A percentile compares a stretch with the other conserved stretches of the same genome.
Evolutionary conservation across 495 filamentous ascomycete genomes (phyloP).

Genomic region (Xylaria intraflava): DNA sequence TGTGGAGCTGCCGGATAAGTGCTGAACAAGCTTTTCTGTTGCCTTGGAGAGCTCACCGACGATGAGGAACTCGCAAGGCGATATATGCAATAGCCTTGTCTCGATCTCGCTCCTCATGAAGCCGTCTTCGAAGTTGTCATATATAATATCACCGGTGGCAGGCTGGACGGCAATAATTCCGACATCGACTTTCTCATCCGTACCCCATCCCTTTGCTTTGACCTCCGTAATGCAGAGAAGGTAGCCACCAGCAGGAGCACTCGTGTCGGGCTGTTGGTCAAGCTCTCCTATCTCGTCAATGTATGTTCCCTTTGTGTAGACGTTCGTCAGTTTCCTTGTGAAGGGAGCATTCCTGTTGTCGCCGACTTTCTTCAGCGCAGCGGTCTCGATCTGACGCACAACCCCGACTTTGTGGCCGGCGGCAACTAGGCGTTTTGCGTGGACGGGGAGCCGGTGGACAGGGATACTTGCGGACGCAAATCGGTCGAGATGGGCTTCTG

Average conservation of each 20-base stretch:
- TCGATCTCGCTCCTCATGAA: conserved; percentile 98
- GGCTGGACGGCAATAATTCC: conserved; percentile 94
- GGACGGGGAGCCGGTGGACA: conserved; percentile 84
- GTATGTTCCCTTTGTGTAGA: conserved; percentile 98
- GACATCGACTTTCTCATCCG: conserved; percentile 88
- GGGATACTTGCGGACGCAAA: conserved; percentile 97
- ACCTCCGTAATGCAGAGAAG: conserved; percentile 89
- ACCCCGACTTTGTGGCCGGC: conserved; percentile 96
- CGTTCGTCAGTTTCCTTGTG: conserved; percentile 83
- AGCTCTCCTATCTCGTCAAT: conserved; percentile 89
- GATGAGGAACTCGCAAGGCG: conserved; percentile 93
- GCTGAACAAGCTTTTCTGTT: conserved; percentile 86
- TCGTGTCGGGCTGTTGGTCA: conserved; percentile 43
- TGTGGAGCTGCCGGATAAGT: conserved; percentile 76
- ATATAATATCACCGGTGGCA: conserved; percentile 90
- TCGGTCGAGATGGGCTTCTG: conserved; percentile 84
- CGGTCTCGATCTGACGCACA: conserved; percentile 93
- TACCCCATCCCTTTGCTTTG: conserved; percentile 75
- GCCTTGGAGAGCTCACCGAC: conserved; percentile 88
- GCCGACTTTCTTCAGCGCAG: conserved; percentile 92
- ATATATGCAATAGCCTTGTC: conserved; percentile 87
- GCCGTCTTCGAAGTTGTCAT: conserved; percentile 94
- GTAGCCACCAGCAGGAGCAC: conserved; percentile 75
- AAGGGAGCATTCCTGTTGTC: conserved; percentile 94
- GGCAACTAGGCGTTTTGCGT: conserved; percentile 86